These are phyloP conservation scores for Nakazawaea molendinolei DNA, from an alignment of 805 yeast genomes.

Conservation along the genomic window DNA sequence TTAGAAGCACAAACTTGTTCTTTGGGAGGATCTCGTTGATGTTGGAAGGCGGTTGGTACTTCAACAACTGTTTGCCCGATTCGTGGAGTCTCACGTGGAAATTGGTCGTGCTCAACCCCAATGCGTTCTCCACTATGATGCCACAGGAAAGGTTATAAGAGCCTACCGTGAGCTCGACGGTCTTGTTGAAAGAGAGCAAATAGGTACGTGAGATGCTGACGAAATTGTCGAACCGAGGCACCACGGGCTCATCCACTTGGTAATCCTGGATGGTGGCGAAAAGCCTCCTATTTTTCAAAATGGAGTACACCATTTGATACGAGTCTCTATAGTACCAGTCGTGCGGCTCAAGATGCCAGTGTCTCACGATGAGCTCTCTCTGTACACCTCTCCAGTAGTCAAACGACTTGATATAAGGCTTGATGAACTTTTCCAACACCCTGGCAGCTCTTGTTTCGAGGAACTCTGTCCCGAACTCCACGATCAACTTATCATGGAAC, in stretches of 20 bases:
- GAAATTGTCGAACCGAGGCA: slow-evolving; percentile 35
- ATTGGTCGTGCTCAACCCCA: slow-evolving; percentile 53
- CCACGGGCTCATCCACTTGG: slow-evolving; percentile 39
- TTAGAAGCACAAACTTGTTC: slow-evolving; percentile 40
- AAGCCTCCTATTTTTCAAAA: slow-evolving; percentile 44
- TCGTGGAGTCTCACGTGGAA: slow-evolving; percentile 35
- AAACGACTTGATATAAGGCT: slow-evolving; percentile 23
- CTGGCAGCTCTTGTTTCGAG: slow-evolving; percentile 18
- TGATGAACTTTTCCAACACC: slow-evolving; percentile 21
- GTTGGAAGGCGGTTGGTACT: slow-evolving; percentile 50
- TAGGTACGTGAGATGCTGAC: slow-evolving; percentile 45
- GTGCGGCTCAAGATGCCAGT: slow-evolving; percentile 17
- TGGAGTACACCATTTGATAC: slow-evolving; percentile 46
- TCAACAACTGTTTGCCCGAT: slow-evolving; percentile 25
- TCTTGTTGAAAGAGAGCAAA: slow-evolving; percentile 37
- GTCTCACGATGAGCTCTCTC: slow-evolving; percentile 20
- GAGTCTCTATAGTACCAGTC: slow-evolving; percentile 38
- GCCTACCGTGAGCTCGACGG: slow-evolving; percentile 41
- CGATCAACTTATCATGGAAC: slow-evolving; percentile 30
- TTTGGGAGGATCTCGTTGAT: slow-evolving; percentile 53
- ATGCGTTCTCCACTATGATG: slow-evolving; percentile 42
- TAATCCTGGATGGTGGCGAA: slow-evolving; percentile 39
- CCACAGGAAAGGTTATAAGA: slow-evolving; percentile 45
- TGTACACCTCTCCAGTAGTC: slow-evolving; percentile 27
- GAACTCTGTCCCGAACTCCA: slow-evolving; percentile 21